phyloP scores from a whole-genome alignment of 192 early-diverging fungal genomes.

The Paraglomus brasilianum region DNA sequence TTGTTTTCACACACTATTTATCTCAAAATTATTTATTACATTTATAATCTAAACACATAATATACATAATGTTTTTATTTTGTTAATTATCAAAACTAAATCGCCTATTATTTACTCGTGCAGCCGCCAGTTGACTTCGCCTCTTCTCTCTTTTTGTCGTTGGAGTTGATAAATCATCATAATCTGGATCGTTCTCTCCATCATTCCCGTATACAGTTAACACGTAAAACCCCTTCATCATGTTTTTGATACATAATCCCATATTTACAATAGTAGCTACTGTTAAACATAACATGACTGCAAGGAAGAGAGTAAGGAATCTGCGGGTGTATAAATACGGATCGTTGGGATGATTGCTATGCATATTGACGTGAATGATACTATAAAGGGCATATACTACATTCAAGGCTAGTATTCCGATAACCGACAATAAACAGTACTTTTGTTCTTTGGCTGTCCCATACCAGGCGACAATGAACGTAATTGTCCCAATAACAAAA shows the following conservation, averaged over 20 bases:
- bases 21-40: too few relatives aligned
- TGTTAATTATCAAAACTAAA: too few relatives aligned
- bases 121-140: too few relatives aligned
- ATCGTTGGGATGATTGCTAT: slow-evolving; percentile 24
- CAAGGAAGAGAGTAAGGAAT: slow-evolving; percentile 42
- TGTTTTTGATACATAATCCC: slow-evolving; percentile 22
- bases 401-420: slow-evolving; percentile 17
- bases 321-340: slow-evolving; percentile 44
- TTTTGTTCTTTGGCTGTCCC: slow-evolving; percentile 38
- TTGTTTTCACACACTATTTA: too few relatives aligned
- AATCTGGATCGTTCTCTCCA: neutral
- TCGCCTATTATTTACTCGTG: too few relatives aligned
- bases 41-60: too few relatives aligned
- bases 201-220: slow-evolving; percentile 9
- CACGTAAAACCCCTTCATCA: slow-evolving; percentile 23
- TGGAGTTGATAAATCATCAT: too few relatives aligned
- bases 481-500: slow-evolving; percentile 38
- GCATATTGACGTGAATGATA: slow-evolving; percentile 27
- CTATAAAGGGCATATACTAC: slow-evolving; percentile 39
- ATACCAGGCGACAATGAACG: slow-evolving; percentile 35
- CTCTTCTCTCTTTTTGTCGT: too few relatives aligned
- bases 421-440: slow-evolving; percentile 32
- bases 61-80: too few relatives aligned
- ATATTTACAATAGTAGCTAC: slow-evolving; percentile 30
- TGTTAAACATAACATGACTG: slow-evolving; percentile 27